Evolutionary conservation across 495 filamentous ascomycete species (phyloP), one percentile per base, ranked within the genome.

Genomic region (Aspergillus avenaceus): DNA sequence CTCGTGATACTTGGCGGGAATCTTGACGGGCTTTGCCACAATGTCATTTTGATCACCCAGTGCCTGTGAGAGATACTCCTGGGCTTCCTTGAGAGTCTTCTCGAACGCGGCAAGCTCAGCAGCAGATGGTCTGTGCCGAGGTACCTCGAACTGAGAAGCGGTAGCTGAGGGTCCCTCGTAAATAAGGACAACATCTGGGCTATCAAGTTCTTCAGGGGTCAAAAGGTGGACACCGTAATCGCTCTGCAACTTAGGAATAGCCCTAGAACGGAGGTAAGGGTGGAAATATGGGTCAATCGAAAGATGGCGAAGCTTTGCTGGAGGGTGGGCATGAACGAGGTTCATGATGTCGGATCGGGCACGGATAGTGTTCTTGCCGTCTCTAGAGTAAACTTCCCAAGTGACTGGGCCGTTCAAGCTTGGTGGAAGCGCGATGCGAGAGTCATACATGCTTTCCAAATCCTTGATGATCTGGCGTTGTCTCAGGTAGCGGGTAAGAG

Each of bases 201-300:
- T 75, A 29, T 81, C 65, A 31, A 84, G 75, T 2, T 81, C 72
- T 18, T 88, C 81, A 0, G 91, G 88, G 16, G 92, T 69, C 8
- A 96, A 77, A 13, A 95, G 58, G 53, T 89, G 83, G 9, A 97
- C 91, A 53, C 89, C 87, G 55, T 82, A 88, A 19, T 90, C 82
- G 47, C 83, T 73, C 47, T 83, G 82, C 23, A 96, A 72, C 43
- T 78, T 77, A 26, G 78, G 73, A 8, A 78, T 74, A 40, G 83
- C 69, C 22, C 85, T 81, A 29, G 79, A 82, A 21, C 80, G 81
- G 24, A 96, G 67, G 66, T 88, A 85, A 5, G 79, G 72, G 65
- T 97, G 86, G 74, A 86, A 96, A 73, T 95, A 96, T 0, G 90
- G 84, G 65, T 97, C 88, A 9, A 97, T 78, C 2, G 77, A 59